Base-by-base conservation (phyloP, 352 stramenopile species). In the Phytophthora constricta region DNA sequence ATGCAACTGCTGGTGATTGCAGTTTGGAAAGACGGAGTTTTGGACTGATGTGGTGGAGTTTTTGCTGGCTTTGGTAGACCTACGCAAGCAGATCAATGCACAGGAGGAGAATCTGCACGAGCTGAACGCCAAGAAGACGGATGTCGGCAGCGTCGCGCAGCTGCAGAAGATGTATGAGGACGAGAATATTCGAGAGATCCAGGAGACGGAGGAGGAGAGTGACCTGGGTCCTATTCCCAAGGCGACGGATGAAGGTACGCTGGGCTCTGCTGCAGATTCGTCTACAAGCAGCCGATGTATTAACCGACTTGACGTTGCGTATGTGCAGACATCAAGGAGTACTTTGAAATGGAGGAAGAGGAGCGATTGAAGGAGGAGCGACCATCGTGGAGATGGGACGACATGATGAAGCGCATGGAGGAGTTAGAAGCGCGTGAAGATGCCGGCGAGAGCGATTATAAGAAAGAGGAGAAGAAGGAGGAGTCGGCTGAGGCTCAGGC, bases 371-470 rank as follows among this genome's bases (percentile, higher is more conserved):
- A 87, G 33, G 80, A 91, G 39, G 87, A 91, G 45, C 64, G 85
- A 17, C 75, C 79, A 1, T 54, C 63, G 22, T 96, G 88, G 88
- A 79, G 85, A 39, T 96, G 88, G 88, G 85, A 96, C 51, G 86
- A 95, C 1, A 80, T 90, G 63, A 95, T 96, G 86, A 86, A 87
- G 58, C 84, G 86, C 39, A 92, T 96, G 73, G 86, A 96, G 58
- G 86, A 89, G 49, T 71, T 96, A 2, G 88, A 96, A 64, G 74
- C 74, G n/a, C 72, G 72, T 22, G 88, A 96, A 72, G 70, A 80
- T 20, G 49, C 41, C 27, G 67, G 62, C 23, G 65, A 67, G 17
- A 69, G 46, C 2, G 46, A 58, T n/a, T 67, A 89, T 33, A 72
- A 34, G 0, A 65, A 84, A 41, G 74, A 80, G 14, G 70, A 69